These are phyloP conservation scores for Syncephalastrum sp. DNA, from an alignment of 371 early-diverging fungal species.

Conservation along the genomic window DNA sequence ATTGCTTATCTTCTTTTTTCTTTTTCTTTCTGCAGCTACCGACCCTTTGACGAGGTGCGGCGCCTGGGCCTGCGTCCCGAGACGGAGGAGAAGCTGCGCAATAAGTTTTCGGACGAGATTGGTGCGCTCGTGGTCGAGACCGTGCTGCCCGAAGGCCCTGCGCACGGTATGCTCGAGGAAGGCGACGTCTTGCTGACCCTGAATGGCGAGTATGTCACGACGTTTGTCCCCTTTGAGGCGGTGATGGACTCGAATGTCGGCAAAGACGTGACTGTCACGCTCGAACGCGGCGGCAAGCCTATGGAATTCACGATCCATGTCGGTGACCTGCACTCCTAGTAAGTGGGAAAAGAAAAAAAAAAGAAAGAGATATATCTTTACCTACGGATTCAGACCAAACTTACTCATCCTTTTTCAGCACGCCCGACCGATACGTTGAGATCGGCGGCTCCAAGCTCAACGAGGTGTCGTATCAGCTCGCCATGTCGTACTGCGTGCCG, in stretches of 20 bases:
- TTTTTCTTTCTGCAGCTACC: conserved; percentile 29
- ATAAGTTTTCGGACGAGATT: conserved; percentile 71
- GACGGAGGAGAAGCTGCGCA: conserved; percentile 75
- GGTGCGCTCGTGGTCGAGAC: conserved; percentile 86
- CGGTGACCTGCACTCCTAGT: conserved; percentile 74
- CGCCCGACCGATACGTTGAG: conserved; percentile 80
- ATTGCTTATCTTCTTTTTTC: too few relatives aligned
- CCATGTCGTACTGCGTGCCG: conserved; percentile 77
- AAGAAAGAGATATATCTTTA: too few relatives aligned
- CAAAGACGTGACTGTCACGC: conserved; percentile 54
- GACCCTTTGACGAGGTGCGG: conserved; percentile 75
- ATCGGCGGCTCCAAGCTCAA: conserved; percentile 88
- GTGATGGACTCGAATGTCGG: conserved; percentile 77
- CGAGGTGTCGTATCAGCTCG: conserved; percentile 87
- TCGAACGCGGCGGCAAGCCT: conserved; percentile 78
- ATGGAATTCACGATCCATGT: conserved; percentile 60
- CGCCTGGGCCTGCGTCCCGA: conserved; percentile 66
- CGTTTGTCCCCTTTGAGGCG: conserved; percentile 83
- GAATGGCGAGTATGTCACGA: conserved; percentile 75
- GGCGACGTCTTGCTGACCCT: conserved; percentile 87
- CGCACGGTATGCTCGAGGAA: conserved; percentile 69
- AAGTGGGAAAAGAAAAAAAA: conserved; percentile 19
- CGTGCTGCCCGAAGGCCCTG: conserved; percentile 86
- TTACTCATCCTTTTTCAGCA: conserved; percentile 25
- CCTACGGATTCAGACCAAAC: too few relatives aligned